These are phyloP conservation scores for Aspergillus steynii DNA, from an alignment of 495 filamentous ascomycete genomes.

Conservation along the genomic window DNA sequence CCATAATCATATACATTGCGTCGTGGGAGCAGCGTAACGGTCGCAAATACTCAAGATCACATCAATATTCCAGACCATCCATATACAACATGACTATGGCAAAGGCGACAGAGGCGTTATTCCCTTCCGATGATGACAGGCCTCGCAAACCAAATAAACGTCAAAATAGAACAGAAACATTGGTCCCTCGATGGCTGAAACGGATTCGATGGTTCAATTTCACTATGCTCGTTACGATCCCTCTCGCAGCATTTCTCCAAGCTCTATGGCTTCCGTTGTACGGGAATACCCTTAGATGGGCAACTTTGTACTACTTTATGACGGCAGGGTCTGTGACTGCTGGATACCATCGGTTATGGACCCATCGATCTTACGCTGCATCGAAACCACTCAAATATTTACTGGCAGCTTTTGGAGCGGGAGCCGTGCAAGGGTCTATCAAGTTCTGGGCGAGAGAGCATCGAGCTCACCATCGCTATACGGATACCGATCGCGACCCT, in stretches of 20 bases:
- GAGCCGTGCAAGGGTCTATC: slow-evolving; percentile 85
- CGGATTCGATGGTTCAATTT: slow-evolving; percentile 9
- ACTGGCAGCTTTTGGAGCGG: slow-evolving; percentile 78
- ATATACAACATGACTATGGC: too few species aligned
- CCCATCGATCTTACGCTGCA: slow-evolving; percentile 85
- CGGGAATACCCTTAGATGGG: neutral
- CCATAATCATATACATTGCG: too few species aligned
- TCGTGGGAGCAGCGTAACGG: too few species aligned
- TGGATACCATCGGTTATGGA: slow-evolving; percentile 81
- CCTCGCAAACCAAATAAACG: too few species aligned
- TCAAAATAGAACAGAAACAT: too few species aligned
- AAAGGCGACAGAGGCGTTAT: too few species aligned
- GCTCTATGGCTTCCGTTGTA: neutral
- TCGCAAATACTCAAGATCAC: too few species aligned
- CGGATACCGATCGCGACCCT: slow-evolving; percentile 90
- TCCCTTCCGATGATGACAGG: too few species aligned
- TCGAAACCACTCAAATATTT: slow-evolving; percentile 73
- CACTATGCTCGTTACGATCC: slow-evolving; percentile 3
- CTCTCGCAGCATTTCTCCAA: neutral
- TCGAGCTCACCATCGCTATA: slow-evolving; percentile 90
- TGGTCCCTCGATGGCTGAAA: too few species aligned
- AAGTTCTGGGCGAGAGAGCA: slow-evolving; percentile 92
- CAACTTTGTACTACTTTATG: neutral
- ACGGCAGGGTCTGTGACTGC: neutral
- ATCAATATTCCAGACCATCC: too few species aligned